Evolutionary conservation across 208 protist species (phyloP), one percentile per base, ranked within the genome.

Genomic region (Leishmania gerbilli): DNA sequence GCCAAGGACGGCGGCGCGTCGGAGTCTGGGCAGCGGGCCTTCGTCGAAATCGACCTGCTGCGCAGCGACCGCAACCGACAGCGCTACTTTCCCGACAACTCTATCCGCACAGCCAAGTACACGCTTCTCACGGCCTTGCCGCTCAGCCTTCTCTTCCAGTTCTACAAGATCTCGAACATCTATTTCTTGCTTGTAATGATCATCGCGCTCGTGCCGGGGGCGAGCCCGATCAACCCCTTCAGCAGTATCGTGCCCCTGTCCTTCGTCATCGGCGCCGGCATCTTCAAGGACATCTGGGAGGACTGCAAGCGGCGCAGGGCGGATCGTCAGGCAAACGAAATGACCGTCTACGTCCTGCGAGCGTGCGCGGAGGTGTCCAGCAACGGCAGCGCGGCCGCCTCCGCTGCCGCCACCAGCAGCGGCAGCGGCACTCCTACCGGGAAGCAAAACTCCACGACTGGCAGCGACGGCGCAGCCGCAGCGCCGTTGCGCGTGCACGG

Each of bases 111-210:
- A 11, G 83, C 91, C 11, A 93, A 95, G 80, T 97, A 97, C 81
- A 95, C 87, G 34, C 71, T 86, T 45, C 53, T 87, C 45, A 90
- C 87, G 4, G 79, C 74, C 17, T 74, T 99, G 37, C 97, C 98
- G 17, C 77, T 89, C 19, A 88, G 81, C 79, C 74, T 95, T 37
- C 75, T 95, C 24, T 96, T 90, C 55, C 97, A 99, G 85, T 98
- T 98, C 76, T 88, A 89, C 72, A 92, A 91, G 82, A 86, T 98
- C 45, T 94, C 94, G 2, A 99, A 99, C 86, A 79, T 97, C 15
- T 99, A 98, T 84, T 99, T 99, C 82, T 78, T 99, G 11, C 60
- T 99, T 9, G 91, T 98, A 27, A 95, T 95, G 74, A 82, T 98
- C 40, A 83, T 99, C 60, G 83, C 94, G 13, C 78, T 98, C 6